A percentile compares a stretch with the other conserved stretches of the same genome.
phyloP scores from a whole-genome alignment of 345 rosid species.

The Linum usitatissimum region DNA sequence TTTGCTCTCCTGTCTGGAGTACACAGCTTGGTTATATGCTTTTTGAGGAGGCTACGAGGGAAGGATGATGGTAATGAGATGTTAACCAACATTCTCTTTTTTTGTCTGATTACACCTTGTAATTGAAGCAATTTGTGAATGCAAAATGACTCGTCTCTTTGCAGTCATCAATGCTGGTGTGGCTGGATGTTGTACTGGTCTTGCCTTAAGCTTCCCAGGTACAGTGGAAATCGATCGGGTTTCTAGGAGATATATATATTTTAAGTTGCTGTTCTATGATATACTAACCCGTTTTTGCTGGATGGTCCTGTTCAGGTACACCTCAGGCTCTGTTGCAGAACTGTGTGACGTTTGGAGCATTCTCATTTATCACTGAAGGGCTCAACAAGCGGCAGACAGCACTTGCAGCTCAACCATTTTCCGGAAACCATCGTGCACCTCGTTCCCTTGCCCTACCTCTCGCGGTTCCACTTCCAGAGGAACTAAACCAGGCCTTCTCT shows the following conservation, averaged over 20 bases:
- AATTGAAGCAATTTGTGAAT: background rate
- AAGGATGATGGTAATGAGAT: slow-evolving; percentile 76
- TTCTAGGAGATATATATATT: background rate
- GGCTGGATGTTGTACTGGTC: slow-evolving; percentile 89
- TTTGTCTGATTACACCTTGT: background rate
- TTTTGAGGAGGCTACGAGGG: slow-evolving; percentile 64
- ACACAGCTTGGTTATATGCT: slow-evolving; percentile 66
- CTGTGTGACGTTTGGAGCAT: slow-evolving; percentile 80
- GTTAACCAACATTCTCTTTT: background rate
- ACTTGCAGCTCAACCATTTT: slow-evolving; percentile 43
- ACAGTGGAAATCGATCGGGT: background rate
- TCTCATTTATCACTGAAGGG: slow-evolving; percentile 66
- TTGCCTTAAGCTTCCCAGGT: slow-evolving; percentile 86
- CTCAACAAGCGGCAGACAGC: slow-evolving; percentile 76
- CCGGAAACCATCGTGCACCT: slow-evolving; percentile 11
- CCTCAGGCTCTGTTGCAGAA: slow-evolving; percentile 64
- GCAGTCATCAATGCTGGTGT: slow-evolving; percentile 82
- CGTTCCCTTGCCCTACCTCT: slow-evolving; percentile 11
- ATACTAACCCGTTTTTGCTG: background rate
- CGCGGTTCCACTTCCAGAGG: slow-evolving; percentile 48
- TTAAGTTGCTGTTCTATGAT: background rate
- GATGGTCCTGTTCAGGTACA: slow-evolving; percentile 35
- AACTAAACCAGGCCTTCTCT: slow-evolving; percentile 55
- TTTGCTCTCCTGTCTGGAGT: slow-evolving; percentile 64
- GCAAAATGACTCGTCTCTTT: slow-evolving; percentile 7